Evolutionary conservation across 2,329 filamentous ascomycete genomes (phyloP).

Genomic region (Rutstroemia sydowiana): DNA sequence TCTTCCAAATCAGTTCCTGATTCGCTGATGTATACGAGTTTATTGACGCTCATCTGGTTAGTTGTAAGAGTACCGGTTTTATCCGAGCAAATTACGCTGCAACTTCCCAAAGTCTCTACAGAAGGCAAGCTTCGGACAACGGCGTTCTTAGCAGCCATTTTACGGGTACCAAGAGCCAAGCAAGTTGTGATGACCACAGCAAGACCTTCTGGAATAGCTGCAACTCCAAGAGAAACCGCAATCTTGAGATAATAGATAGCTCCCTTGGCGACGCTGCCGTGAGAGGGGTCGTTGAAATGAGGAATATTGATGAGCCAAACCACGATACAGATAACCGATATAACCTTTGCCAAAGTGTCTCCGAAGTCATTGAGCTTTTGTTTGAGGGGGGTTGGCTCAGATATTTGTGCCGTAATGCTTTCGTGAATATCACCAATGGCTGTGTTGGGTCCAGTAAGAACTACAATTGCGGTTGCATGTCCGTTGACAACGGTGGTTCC

Average conservation of each 20-base stretch:
- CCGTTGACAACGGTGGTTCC: constrained; percentile 96
- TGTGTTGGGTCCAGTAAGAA: constrained; percentile 79
- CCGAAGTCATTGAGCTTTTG: constrained; percentile 99
- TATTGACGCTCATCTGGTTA: constrained; percentile 98
- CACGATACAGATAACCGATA: constrained; percentile 90
- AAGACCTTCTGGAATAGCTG: constrained; percentile 93
- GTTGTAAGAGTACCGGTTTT: constrained; percentile 98
- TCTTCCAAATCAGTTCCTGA: constrained; percentile 71
- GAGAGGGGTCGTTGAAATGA: constrained; percentile 91
- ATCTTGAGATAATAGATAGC: constrained; percentile 99
- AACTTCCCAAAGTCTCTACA: constrained; percentile 95
- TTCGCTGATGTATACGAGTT: constrained; percentile 75
- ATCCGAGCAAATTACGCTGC: constrained; percentile 98
- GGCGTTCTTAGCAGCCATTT: constrained; percentile 98
- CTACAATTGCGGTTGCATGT: constrained; percentile 84
- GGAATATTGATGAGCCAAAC: constrained; percentile 99
- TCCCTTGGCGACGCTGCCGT: constrained; percentile 90
- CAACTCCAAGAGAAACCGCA: constrained; percentile 93
- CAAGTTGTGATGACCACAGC: constrained; percentile 99
- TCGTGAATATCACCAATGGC: constrained; percentile 98
- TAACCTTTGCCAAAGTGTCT: constrained; percentile 92
- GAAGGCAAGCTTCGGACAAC: constrained; percentile 94
- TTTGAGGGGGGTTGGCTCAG: constrained; percentile 92
- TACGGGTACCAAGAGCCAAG: constrained; percentile 87
- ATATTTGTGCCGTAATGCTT: constrained; percentile 96